A percentile compares a stretch with the other conserved stretches of the same genome.
These are phyloP conservation scores for Diplodia corticola DNA, from an alignment of 2,329 filamentous ascomycete genomes.

Conservation along the genomic window DNA sequence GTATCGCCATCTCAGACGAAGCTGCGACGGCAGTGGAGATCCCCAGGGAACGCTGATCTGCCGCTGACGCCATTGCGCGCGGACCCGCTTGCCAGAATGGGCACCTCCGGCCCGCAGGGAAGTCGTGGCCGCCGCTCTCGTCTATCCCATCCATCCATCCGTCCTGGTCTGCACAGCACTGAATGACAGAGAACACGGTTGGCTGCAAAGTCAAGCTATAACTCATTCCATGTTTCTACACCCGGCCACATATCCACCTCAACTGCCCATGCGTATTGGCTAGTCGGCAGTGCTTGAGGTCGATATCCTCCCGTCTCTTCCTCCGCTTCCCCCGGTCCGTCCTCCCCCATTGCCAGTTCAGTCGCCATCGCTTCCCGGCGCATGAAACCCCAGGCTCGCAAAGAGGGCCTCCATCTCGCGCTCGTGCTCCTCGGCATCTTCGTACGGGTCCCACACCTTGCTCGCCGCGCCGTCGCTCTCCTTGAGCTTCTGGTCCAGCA, in stretches of 20 bases:
- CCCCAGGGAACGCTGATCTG: not conserved
- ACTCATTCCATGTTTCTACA: too few species aligned
- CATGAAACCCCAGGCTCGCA: not conserved
- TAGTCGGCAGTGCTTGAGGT: too few species aligned
- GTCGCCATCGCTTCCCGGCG: not conserved
- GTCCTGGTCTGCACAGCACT: too few species aligned
- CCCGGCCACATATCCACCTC: too few species aligned
- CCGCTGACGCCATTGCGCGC: not conserved
- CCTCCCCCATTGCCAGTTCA: not conserved
- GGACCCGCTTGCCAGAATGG: not conserved
- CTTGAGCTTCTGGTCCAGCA: not conserved
- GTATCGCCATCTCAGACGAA: not conserved
- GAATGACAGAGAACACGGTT: too few species aligned
- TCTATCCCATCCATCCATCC: too few species aligned
- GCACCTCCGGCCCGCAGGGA: not conserved
- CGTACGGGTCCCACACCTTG: not conserved
- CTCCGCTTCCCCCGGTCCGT: too few species aligned
- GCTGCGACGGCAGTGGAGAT: not conserved
- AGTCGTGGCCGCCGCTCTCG: not conserved
- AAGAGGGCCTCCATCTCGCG: not conserved
- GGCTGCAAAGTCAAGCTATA: too few species aligned
- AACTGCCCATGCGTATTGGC: too few species aligned
- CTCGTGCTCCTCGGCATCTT: not conserved
- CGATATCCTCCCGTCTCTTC: too few species aligned
- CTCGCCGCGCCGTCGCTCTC: not conserved